Conservation (phyloP, 148 eudicot species). For the Rheum nobile region DNA sequence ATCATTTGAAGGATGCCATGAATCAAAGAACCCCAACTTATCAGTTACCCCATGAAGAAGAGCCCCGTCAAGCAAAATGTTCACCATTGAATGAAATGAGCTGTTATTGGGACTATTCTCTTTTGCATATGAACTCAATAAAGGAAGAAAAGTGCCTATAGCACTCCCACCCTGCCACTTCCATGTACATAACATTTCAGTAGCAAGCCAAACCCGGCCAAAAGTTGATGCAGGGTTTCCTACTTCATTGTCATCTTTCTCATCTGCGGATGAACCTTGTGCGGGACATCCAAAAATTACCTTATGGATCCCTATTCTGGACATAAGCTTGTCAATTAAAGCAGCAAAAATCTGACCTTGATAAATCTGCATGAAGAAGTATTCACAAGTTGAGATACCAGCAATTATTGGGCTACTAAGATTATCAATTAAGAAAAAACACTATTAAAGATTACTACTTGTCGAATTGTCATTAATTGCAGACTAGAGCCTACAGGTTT, state of each 20-base stretch:
- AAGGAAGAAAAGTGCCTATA: constrained; percentile 58
- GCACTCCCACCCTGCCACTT: constrained; percentile 80
- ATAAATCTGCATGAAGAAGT: constrained; percentile 36
- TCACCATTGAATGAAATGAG: constrained; percentile 40
- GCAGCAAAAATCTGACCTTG: constrained; percentile 38
- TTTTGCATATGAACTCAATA: constrained; percentile 31
- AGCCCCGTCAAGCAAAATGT: constrained; percentile 70
- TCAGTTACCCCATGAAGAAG: constrained; percentile 47
- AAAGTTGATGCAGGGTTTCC: constrained; percentile 20
- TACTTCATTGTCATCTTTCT: constrained; percentile 18
- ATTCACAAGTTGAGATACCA: constrained; percentile 4
- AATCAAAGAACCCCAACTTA: constrained; percentile 30
- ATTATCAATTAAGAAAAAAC: neutral
- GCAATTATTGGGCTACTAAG: neutral
- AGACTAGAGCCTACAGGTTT: neutral
- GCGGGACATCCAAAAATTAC: constrained; percentile 36
- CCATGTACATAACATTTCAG: constrained; percentile 90
- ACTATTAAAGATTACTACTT: neutral
- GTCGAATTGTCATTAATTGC: neutral
- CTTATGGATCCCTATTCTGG: constrained; percentile 45
- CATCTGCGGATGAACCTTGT: constrained; percentile 16
- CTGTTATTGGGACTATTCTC: constrained; percentile 14
- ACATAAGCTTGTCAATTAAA: constrained; percentile 60
- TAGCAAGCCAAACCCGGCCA: constrained; percentile 84
- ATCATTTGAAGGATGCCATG: constrained; percentile 47